These are phyloP conservation scores for Cutaneotrichosporon cyanovorans DNA, from an alignment of 1,284 basidiomycete genomes.

Conservation along the genomic window DNA sequence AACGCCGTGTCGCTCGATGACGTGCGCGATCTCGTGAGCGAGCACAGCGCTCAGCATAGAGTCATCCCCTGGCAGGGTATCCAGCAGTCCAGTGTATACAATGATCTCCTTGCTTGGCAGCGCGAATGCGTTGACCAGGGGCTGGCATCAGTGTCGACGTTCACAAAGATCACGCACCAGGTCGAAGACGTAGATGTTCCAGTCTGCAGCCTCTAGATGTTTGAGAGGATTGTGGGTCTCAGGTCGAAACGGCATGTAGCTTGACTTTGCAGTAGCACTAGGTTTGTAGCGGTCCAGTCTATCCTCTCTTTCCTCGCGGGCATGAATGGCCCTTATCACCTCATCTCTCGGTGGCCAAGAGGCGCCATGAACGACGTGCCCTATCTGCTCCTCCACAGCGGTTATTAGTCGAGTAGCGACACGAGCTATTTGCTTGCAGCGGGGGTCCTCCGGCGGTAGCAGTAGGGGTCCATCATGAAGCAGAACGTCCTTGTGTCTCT, in stretches of 20 bases:
- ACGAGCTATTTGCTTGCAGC: slow-evolving; percentile 40
- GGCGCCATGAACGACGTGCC: slow-evolving; percentile 43
- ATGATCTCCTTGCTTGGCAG: slow-evolving; percentile 51
- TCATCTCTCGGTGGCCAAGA: slow-evolving; percentile 41
- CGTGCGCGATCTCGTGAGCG: slow-evolving; percentile 50
- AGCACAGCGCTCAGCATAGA: slow-evolving; percentile 49
- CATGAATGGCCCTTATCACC: slow-evolving; percentile 28
- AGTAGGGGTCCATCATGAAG: slow-evolving; percentile 45
- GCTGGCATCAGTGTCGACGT: slow-evolving; percentile 24
- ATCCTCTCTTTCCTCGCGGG: slow-evolving; percentile 20
- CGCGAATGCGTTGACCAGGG: slow-evolving; percentile 49
- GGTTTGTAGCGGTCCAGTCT: slow-evolving; percentile 27
- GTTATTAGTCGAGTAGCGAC: slow-evolving; percentile 41
- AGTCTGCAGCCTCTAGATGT: slow-evolving; percentile 43
- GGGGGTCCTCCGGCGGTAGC: slow-evolving; percentile 42
- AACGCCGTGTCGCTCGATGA: slow-evolving; percentile 49
- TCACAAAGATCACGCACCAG: slow-evolving; percentile 31
- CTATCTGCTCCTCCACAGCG: slow-evolving; percentile 45
- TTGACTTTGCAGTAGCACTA: slow-evolving; percentile 40
- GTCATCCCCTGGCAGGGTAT: slow-evolving; percentile 44
- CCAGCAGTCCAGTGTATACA: slow-evolving; percentile 50
- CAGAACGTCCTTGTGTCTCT: slow-evolving; percentile 46
- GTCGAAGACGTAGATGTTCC: slow-evolving; percentile 50
- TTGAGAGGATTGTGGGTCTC: slow-evolving; percentile 48
- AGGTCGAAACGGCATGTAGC: slow-evolving; percentile 43